phyloP scores from a whole-genome alignment of 108 stramenopile species.

The Mediolabrus comicus region DNA sequence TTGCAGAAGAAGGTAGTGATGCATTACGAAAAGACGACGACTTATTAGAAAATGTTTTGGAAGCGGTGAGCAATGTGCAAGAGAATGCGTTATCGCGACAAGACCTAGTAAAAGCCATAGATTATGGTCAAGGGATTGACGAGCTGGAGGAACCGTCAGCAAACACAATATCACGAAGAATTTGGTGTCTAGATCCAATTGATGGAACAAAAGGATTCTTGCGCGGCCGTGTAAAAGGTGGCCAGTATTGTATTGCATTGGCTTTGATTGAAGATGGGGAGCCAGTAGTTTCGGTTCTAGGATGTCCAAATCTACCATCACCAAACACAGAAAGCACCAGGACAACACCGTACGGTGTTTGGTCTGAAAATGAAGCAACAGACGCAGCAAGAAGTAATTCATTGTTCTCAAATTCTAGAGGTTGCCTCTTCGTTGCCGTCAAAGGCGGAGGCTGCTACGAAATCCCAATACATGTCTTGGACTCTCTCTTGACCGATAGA shows the following conservation, averaged over 20 bases:
- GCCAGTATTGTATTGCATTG: slow-evolving; percentile 79
- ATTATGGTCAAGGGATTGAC: slow-evolving; percentile 38
- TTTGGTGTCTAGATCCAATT: slow-evolving; percentile 88
- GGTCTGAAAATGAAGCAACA: slow-evolving; percentile 44
- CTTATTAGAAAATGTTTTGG: slow-evolving; percentile 30
- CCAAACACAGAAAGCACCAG: not conserved
- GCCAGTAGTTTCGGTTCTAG: slow-evolving; percentile 75
- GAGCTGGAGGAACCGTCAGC: not conserved
- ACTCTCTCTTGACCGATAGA: no score
- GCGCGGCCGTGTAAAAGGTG: slow-evolving; percentile 51
- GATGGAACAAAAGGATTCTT: slow-evolving; percentile 92
- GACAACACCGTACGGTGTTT: slow-evolving; percentile 23
- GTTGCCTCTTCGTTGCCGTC: slow-evolving; percentile 76
- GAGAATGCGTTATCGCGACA: slow-evolving; percentile 8
- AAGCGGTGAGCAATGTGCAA: slow-evolving; percentile 17
- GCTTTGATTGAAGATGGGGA: slow-evolving; percentile 64
- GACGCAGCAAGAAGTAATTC: not conserved
- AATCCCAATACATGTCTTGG: slow-evolving; percentile 33
- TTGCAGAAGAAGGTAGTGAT: slow-evolving; percentile 63
- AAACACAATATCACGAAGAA: slow-evolving; percentile 9
- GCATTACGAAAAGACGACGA: slow-evolving; percentile 24
- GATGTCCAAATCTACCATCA: slow-evolving; percentile 74
- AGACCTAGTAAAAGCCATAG: slow-evolving; percentile 38
- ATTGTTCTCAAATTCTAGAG: slow-evolving; percentile 43
- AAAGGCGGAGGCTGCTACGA: slow-evolving; percentile 74